Base-by-base conservation (phyloP, 805 yeast genomes). In the Diddensiella transvaalensis region DNA sequence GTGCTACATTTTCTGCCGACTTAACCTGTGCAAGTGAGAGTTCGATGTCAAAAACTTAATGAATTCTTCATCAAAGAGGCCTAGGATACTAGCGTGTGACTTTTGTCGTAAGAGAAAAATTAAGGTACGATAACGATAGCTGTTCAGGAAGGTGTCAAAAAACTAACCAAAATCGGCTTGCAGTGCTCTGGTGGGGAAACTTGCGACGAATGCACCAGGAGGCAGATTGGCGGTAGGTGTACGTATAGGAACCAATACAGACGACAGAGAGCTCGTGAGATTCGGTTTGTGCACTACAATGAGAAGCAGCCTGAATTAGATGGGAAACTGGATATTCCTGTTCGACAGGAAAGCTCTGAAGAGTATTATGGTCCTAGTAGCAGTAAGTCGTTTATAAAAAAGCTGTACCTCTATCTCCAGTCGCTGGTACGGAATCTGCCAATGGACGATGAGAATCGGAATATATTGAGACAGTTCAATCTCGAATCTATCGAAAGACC, bases 321-420 rank as follows among this genome's bases (percentile, higher is more conserved):
- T n/a, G 11, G 11, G 13, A 26, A 26, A 26, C 11, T 26, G 32
- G 32, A 26, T 8, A 8, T 13, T 26, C 13, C 32, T 26, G 13
- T 8, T 8, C 8, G 13, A 26, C 8, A 8, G 11, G 32, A 26
- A 13, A 8, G 11, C 11, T 8, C 8, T 13, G 47, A 36, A 4
- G 21, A 30, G 33, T 47, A 22, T 26, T 47, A 47, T 17, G 50
- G 50, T 13, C 13, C 37, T 13, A 47, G 33, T 39, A 47, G 50
- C 38, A 47, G 37, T 42, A 22, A 37, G n/a, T 23, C 22, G 10
- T 47, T 47, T 21, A 22, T 47, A 10, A 33, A 37, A 30, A 47
- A 47, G 47, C 19, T 47, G 11, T 47, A 40, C 26, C 19, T 42
- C 4, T 47, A 23, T 19, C 19, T 26, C 32, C 32, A 26, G 32